These are phyloP conservation scores for Fusarium brachygibbosum DNA, from an alignment of 2,329 filamentous ascomycete species.

Conservation along the genomic window DNA sequence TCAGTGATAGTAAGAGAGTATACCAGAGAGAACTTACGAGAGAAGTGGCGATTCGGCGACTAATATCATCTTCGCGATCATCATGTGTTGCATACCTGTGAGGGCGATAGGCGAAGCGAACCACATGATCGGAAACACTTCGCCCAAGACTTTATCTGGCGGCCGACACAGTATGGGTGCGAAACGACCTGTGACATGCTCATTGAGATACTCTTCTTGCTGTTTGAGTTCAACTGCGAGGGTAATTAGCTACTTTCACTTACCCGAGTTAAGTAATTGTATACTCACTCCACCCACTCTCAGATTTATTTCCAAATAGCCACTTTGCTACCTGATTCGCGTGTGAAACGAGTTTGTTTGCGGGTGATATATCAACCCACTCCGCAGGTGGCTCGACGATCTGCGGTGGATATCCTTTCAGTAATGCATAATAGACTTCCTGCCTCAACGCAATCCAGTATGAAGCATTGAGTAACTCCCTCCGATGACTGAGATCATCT, in stretches of 20 bases:
- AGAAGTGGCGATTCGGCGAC: constrained; percentile 39
- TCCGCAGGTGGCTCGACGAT: constrained; percentile 39
- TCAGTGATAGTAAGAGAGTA: neutral
- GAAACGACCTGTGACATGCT: constrained; percentile 2
- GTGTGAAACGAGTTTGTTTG: constrained; percentile 39
- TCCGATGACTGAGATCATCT: constrained; percentile 22
- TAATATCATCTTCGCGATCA: constrained; percentile 45
- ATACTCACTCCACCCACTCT: constrained; percentile 38
- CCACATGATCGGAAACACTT: constrained; percentile 42
- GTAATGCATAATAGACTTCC: constrained; percentile 38
- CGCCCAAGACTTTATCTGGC: constrained; percentile 21
- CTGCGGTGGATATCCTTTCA: constrained; percentile 34
- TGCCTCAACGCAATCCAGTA: constrained; percentile 44
- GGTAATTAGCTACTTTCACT: rapidly evolving
- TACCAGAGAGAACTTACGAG: neutral
- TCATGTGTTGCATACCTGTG: constrained; percentile 43
- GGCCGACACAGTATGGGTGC: constrained; percentile 26
- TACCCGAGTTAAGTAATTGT: rapidly evolving
- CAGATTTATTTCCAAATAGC: constrained; percentile 32
- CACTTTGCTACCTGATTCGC: constrained; percentile 41
- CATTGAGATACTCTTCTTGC: constrained; percentile 36
- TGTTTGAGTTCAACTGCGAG: constrained; percentile 20
- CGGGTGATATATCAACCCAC: constrained; percentile 42
- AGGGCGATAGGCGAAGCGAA: constrained; percentile 37
- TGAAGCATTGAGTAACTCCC: constrained; percentile 29